Base-by-base conservation (phyloP, 768 basidiomycete genomes). In the Erythrobasidium yunnanense region DNA sequence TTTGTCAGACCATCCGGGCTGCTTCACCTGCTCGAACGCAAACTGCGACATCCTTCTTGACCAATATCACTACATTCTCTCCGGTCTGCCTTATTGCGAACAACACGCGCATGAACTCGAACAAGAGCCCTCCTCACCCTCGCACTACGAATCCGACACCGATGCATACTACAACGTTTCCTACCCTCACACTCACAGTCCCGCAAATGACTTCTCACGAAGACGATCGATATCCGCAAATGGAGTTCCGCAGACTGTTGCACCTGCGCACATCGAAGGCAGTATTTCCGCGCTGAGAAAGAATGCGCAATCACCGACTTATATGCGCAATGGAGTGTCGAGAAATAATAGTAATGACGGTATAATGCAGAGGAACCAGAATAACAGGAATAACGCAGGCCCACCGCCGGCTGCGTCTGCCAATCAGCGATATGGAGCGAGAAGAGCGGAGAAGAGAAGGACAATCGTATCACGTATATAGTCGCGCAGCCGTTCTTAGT, bases 31-130 rank as follows among this genome's bases (percentile, higher is more conserved):
- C 66, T 68, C 70, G 29, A 32, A 71, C 7, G 8, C 38, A 18
- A 49, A 50, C 1, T 73, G 73, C 62, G 3, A 5, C 25, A 18
- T 50, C 17, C 67, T 66, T 0, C 66, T 73, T 22, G 67, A 67
- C 47, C 70, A 71, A 2, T 70, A 71, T 45, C 73, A 72, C 53
- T 73, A 71, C 11, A 67, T 73, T 33, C 62, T 73, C 49, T 62
- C 57, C 32, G 63, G 68, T 4, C 66, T 67, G 0, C 73, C 73
- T 0, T 73, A 68, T 55, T 73, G 73, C 66, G 73, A 73, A 38
- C 2, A 7, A 1, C 73, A 73, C 51, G 68, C 68, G 3, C 30
- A 25, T 5, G 63, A 63, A 33, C 60, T 63, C 8, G 60, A 63
- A 22, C 32, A 63, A 8, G 11, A 25, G 49, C 11, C 49, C 17